Base-by-base conservation (phyloP, 2,329 filamentous ascomycete genomes). In the Claviceps sp. region DNA sequence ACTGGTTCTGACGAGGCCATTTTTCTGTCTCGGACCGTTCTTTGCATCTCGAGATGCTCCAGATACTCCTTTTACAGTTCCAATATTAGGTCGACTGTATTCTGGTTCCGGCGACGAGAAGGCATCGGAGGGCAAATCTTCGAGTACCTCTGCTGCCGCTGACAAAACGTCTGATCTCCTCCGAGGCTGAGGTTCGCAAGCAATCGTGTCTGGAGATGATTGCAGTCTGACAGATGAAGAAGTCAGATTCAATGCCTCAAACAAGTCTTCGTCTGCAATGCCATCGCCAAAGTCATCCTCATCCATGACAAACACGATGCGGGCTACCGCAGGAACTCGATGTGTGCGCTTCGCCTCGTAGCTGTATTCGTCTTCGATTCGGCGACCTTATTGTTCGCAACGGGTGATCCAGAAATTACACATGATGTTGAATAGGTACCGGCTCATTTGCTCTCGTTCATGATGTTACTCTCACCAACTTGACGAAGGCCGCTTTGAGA, bases 181-280 rank as follows among this genome's bases (percentile, higher is more conserved):
- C 17, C 24, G 19, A 2, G 13, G 34, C 16, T 52, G 44, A 37
- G 24, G 6, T 24, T 24, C 19, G 22, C 44, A 5, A 7, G 14
- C 1, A 24, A 30, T 26, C 5, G 34, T 34, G 11, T 39, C 46
- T 17, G 54, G 39, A 3, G 53, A 45, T 13, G 30, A 46, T n/a
- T 41, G 47, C 7, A 37, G 51, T 53, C 40, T 56, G 48, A 56
- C 56, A 22, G 64, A 67, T n/a, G 65, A 64, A 56, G 65, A 66
- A 4, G 66, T 66, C 56, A 82, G 76, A 40, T 77, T 80, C 22
- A 81, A 72, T 6, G 76, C 82, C 39, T 75, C 69, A 45, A 85
- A 71, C 54, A 87, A 68, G 57, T 84, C 82, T 59, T 84, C 82
- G 55, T 87, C 83, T 50, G 78, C 75, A 50, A 85, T 74, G 56